Conservation (phyloP, 2,329 filamentous ascomycete genomes). For the Colletotrichum tropicicola region DNA sequence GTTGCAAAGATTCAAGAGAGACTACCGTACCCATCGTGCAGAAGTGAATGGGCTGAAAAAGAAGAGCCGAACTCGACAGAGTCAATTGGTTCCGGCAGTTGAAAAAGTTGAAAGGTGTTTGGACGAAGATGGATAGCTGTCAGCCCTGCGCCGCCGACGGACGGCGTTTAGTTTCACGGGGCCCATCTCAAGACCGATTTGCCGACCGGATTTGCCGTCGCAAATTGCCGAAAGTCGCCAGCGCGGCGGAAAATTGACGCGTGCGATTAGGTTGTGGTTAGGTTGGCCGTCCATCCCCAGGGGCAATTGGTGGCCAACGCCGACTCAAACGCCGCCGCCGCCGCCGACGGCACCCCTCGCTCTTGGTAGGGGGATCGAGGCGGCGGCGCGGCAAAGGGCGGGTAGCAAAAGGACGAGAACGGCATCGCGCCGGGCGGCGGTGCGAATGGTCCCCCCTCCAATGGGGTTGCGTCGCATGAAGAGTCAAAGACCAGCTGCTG, state of each 20-base stretch:
- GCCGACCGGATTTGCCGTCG: neutral
- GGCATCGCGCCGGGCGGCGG: conserved; percentile 12
- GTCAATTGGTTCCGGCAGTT: too few relatives aligned
- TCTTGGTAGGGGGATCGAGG: neutral
- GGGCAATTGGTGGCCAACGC: too few relatives aligned
- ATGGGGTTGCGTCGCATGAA: neutral
- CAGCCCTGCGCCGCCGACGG: neutral
- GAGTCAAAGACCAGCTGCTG: too few relatives aligned
- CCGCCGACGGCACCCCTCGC: neutral
- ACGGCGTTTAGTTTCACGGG: neutral
- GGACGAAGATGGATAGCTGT: neutral
- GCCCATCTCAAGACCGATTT: neutral
- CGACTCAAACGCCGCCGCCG: neutral
- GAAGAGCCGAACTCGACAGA: too few relatives aligned
- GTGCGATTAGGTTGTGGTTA: too few relatives aligned
- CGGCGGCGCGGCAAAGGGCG: neutral
- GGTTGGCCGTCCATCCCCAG: too few relatives aligned
- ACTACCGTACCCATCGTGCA: too few relatives aligned
- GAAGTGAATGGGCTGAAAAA: too few relatives aligned
- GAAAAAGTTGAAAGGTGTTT: too few relatives aligned
- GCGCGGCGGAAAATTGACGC: too few relatives aligned
- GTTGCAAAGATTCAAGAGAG: neutral
- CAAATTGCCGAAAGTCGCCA: neutral
- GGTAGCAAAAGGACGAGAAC: neutral
- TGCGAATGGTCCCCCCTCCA: neutral